Evolutionary conservation across 1,284 basidiomycete species (phyloP), one percentile per base, ranked within the genome.

Genomic region (Leccinum solheimii): DNA sequence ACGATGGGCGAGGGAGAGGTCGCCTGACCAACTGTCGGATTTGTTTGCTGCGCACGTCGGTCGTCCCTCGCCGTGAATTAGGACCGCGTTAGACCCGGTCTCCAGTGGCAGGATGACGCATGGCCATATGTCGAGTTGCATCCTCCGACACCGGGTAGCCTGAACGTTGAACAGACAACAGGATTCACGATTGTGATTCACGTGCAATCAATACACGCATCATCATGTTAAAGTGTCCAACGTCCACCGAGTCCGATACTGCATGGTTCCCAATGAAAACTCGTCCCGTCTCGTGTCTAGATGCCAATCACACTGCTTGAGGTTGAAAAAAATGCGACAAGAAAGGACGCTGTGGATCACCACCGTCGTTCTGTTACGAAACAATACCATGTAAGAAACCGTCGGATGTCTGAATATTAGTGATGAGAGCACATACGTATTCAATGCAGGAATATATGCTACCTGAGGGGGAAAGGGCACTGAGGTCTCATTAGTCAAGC

Each of bases 381-480:
- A 40, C 2, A 40, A 40, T 1, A 16, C 8, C 16, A 40, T 40
- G 8, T n/a, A 40, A 40, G 38, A 40, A n/a, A 9, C 38, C 8
- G 16, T 40, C 38, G 16, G 38, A 40, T 40, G 38, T 7, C 16
- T 40, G 38, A n/a, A 40, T 8, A 36, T 36, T 13, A 36, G 34
- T 36, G 6, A 14, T 36, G 34, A 36, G 34, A 36, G 34, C 13
- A 36, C 38, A 4, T n/a, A 40, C 38, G 38, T 71, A 55, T 74
- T 63, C 32, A 71, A 54, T n/a, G 67, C 61, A 3, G 71, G 45
- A 19, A 63, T 59, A 14, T 66, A 71, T 19, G 59, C 21, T 2
- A 71, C 5, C 73, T 73, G 38, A 40, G 4, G 19, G 55, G 5
- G 34, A 21, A 21, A n/a, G 34, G 1, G 40, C 10, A 14, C 14